Conservation (phyloP, 2,329 filamentous ascomycete species). For the Aureobasidium lini region DNA sequence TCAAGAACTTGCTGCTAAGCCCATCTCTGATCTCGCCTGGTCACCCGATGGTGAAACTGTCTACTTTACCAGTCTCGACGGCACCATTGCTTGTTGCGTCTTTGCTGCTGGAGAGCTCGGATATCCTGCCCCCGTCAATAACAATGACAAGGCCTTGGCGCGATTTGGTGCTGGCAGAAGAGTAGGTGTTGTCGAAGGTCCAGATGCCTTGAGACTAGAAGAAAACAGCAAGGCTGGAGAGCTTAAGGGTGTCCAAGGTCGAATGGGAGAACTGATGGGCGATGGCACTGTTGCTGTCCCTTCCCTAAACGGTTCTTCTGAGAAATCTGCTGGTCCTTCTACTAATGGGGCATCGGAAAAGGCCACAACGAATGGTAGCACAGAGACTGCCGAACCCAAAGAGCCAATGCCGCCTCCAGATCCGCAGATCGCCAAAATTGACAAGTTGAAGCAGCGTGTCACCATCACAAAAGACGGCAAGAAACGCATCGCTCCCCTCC, state of each 20-base stretch:
- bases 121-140: conserved; percentile 74
- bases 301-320: conserved; percentile 24
- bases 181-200: conserved; percentile 87
- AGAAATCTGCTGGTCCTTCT: conserved; percentile 19
- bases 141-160: conserved; percentile 86
- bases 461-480: conserved; percentile 95
- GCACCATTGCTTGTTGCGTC: conserved; percentile 70
- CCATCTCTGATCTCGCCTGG: conserved; percentile 92
- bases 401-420: conserved; percentile 44
- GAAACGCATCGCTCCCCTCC: conserved; percentile 84
- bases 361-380: conserved; percentile 22
- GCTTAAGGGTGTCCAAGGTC: conserved; percentile 78
- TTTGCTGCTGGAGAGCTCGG: conserved; percentile 86
- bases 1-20: conserved; percentile 81
- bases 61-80: conserved; percentile 82
- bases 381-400: conserved; percentile 33
- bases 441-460: conserved; percentile 78
- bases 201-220: conserved; percentile 79
- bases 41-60: conserved; percentile 82
- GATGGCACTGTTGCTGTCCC: conserved; percentile 56
- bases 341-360: conserved; percentile 40
- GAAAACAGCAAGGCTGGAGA: conserved; percentile 89
- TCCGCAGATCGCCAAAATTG: conserved; percentile 51
- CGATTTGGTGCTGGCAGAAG: conserved; percentile 87
- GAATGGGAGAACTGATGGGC: conserved; percentile 98